phyloP scores from a whole-genome alignment of 2,329 filamentous ascomycete species.

The Aspergillus sp. region DNA sequence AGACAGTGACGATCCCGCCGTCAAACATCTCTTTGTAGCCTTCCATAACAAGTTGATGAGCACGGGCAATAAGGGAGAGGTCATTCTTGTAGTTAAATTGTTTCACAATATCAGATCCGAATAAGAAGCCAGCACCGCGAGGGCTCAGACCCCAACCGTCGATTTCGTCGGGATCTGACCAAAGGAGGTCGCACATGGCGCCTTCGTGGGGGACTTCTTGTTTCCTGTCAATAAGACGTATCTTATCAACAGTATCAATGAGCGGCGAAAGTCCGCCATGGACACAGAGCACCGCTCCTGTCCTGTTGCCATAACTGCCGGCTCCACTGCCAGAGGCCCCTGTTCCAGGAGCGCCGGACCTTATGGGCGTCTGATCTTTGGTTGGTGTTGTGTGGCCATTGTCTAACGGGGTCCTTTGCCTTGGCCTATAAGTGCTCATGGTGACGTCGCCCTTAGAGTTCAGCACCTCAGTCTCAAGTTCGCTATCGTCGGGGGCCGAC shows the following conservation, averaged over 20 bases:
- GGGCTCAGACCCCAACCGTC: conserved; percentile 95
- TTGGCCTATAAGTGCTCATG: conserved; percentile 49
- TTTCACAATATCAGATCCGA: conserved; percentile 93
- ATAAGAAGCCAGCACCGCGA: conserved; percentile 91
- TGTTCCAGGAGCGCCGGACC: conserved; percentile 74
- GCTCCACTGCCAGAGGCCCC: conserved; percentile 70
- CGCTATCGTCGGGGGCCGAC: conserved; percentile 57
- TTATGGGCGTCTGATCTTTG: conserved; percentile 46
- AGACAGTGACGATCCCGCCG: conserved; percentile 94
- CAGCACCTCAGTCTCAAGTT: conserved; percentile 90
- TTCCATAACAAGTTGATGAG: conserved; percentile 98
- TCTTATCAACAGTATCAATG: conserved; percentile 93
- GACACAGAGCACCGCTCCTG: conserved; percentile 88
- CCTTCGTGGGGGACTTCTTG: conserved; percentile 98
- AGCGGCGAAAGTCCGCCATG: conserved; percentile 90
- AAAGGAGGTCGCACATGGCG: conserved; percentile 96
- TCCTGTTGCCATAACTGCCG: conserved; percentile 53
- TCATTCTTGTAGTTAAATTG: conserved; percentile 95
- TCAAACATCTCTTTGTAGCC: conserved; percentile 99
- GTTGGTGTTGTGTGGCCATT: conserved; percentile 40
- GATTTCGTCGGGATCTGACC: conserved; percentile 95
- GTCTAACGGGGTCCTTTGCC: conserved; percentile 33
- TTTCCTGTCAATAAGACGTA: conserved; percentile 89
- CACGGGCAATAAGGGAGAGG: conserved; percentile 84
- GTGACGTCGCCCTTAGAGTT: conserved; percentile 80